A percentile compares a stretch with the other conserved stretches of the same genome.
phyloP scores from a whole-genome alignment of 2,329 filamentous ascomycete genomes.

The Cordyceps cicadae region DNA sequence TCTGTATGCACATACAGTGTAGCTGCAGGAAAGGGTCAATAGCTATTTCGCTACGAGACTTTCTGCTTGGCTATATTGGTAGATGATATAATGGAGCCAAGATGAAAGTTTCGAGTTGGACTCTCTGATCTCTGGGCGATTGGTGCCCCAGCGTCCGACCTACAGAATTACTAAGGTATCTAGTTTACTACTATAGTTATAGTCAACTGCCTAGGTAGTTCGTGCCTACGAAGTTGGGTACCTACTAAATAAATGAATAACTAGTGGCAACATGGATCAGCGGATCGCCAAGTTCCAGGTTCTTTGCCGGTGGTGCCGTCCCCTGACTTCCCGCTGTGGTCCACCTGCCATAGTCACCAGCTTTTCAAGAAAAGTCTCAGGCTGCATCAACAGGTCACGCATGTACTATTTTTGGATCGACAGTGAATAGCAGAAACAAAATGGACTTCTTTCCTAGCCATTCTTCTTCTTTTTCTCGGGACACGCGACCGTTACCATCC shows the following conservation, averaged over 20 bases:
- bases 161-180: no score
- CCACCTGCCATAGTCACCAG: constrained; percentile 4
- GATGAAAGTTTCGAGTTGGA: background rate
- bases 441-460: background rate
- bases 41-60: no score
- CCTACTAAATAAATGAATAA: background rate
- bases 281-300: background rate
- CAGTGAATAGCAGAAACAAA: background rate
- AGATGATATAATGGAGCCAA: no score
- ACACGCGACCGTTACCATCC: background rate
- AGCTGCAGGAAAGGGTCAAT: no score
- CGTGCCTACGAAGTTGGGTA: background rate
- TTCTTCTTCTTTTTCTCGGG: background rate
- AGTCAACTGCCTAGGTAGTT: no score
- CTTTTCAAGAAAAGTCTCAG: background rate
- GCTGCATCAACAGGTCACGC: background rate
- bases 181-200: no score
- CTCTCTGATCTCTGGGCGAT: background rate
- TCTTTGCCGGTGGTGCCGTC: background rate
- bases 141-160: background rate
- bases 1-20: no score
- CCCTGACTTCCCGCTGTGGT: background rate
- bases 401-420: background rate
- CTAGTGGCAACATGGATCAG: background rate
- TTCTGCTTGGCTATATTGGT: no score